Conservation (phyloP, 1,284 basidiomycete species). For the Cutaneotrichosporon sp. region DNA sequence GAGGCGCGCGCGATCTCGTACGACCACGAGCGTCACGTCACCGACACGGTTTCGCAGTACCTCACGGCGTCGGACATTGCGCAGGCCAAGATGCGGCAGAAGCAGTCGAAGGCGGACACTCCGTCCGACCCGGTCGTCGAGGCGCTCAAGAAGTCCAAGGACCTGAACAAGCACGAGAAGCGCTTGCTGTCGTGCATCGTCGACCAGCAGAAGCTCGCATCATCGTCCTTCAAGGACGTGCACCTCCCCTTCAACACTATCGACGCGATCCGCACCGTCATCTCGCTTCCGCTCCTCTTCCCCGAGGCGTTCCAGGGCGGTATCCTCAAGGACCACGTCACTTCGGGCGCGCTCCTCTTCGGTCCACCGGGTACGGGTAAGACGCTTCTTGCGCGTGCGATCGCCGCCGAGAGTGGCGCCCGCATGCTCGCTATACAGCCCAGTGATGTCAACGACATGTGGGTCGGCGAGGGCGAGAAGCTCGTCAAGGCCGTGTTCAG, state of each 20-base stretch:
- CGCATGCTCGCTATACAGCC: constrained; percentile 73
- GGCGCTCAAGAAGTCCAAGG: constrained; percentile 68
- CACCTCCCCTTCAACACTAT: constrained; percentile 81
- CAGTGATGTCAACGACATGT: constrained; percentile 57
- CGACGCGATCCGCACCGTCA: constrained; percentile 84
- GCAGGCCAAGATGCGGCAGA: constrained; percentile 20
- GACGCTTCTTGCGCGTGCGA: constrained; percentile 82
- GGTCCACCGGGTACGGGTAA: constrained; percentile 90
- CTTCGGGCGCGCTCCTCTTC: constrained; percentile 83
- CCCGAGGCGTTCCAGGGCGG: constrained; percentile 88
- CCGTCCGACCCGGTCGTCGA: constrained; percentile 70
- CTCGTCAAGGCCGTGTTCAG: constrained; percentile 88
- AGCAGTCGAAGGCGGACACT: constrained; percentile 4
- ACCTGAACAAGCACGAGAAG: constrained; percentile 74
- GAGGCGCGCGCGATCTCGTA: constrained; percentile 18
- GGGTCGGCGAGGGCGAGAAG: constrained; percentile 93
- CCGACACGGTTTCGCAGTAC: constrained; percentile 27
- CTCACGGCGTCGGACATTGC: constrained; percentile 17
- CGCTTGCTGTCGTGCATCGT: constrained; percentile 79
- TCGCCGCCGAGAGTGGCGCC: constrained; percentile 88
- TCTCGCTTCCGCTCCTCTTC: constrained; percentile 85
- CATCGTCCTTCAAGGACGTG: constrained; percentile 84
- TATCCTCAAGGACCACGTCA: constrained; percentile 84
- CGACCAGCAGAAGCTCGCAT: constrained; percentile 63
- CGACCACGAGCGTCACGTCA: constrained; percentile 21